Evolutionary conservation across 78 protist genomes (phyloP).

Genomic region (Dictyostelium capitatum): DNA sequence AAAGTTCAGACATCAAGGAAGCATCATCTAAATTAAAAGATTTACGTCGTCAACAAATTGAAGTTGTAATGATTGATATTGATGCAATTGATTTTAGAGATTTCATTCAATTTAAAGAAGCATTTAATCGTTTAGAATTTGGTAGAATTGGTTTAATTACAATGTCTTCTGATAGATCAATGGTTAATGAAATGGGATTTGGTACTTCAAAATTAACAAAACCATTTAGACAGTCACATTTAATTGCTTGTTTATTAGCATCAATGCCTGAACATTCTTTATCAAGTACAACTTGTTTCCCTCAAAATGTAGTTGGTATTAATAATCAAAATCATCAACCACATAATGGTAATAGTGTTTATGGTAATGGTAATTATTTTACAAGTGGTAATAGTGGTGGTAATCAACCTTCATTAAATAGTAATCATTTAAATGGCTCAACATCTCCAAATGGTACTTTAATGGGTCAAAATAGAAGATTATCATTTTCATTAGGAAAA

Average conservation of each 20-base stretch:
- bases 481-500: background rate
- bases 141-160: constrained; percentile 51
- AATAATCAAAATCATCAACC: background rate
- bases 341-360: background rate
- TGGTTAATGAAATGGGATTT: constrained; percentile 51
- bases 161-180: constrained; percentile 50
- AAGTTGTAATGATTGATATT: constrained; percentile 27
- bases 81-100: constrained; percentile 14
- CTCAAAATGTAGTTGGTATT: background rate
- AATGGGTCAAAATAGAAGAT: background rate
- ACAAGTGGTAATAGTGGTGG: background rate
- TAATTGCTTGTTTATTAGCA: constrained; percentile 39
- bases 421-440: background rate
- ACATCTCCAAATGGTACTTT: background rate
- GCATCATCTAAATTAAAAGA: constrained; percentile 16
- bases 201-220: constrained; percentile 55
- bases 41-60: constrained; percentile 6
- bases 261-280: constrained; percentile 37
- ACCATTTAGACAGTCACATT: constrained; percentile 65
- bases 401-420: background rate
- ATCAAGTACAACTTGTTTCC: background rate
- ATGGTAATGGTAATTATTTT: constrained; percentile 20
- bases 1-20: background rate
- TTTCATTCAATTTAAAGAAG: constrained; percentile 35
- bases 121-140: background rate